Base-by-base conservation (phyloP, 2,329 filamentous ascomycete genomes). In the Corniculantispora saksenae region DNA sequence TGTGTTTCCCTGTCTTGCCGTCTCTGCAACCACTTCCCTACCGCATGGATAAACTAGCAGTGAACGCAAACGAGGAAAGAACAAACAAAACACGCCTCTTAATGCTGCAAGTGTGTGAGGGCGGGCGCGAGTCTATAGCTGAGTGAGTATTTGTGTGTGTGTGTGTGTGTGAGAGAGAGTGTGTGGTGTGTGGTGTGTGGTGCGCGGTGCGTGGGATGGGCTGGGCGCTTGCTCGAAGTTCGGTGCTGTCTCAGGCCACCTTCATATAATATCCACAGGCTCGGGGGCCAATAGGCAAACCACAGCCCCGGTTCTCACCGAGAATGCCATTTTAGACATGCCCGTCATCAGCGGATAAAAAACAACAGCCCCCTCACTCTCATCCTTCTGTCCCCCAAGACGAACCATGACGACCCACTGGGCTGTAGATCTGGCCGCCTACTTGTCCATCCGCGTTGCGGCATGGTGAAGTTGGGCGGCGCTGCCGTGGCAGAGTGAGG, bases 391-490 rank as follows among this genome's bases (percentile, higher is more conserved):
- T 32, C 59, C 54, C 53, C 60, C 71, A 73, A 74, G 72, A 78
- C 74, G 75, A 78, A 77, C 74, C 72, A 78, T 72, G 67, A 72
- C 60, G 75, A 72, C 75, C 78, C 76, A 78, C 78, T 74, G 67
- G 77, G 76, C 76, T 77, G 78, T 78, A 78, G 72, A 75, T 75
- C 74, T 70, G 74, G 74, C 69, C 74, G 71, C 76, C 74, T 63
- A 40, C 45, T 60, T 56, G 27, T 25, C 53, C 61, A 50, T 57
- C 53, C 53, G 32, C 32, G 61, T 51, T 38, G 60, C 50, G n/a
- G 47, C 3, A 43, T 61, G 45, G 12, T 61, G 1, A 55, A 47
- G 60, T 64, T 64, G 54, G 61, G 61, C 54, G 53, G 45, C 54
- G 61, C 61, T 64, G 53, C 61, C 7, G 53, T 57, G 61, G 15